Evolutionary conservation across 2,329 filamentous ascomycete genomes (phyloP).

Genomic region (Atkinsonella texensis): DNA sequence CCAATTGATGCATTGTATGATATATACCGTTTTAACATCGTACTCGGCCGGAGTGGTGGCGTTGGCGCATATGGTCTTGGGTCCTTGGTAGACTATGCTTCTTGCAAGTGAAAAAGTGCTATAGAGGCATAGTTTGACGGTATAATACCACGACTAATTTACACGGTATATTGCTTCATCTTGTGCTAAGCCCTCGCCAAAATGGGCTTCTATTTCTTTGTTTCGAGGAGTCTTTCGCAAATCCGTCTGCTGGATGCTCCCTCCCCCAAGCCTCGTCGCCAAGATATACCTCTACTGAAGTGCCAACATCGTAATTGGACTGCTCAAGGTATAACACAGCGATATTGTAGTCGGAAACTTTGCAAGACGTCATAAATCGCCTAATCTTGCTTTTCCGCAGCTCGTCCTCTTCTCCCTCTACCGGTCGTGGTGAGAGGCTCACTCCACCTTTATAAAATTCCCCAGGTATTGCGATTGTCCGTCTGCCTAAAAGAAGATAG

Average conservation of each 20-base stretch:
- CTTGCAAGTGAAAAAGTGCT: constrained; percentile 14
- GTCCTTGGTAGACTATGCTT: constrained; percentile 14
- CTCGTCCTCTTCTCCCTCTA: constrained; percentile 67
- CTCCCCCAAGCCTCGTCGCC: constrained; percentile 69
- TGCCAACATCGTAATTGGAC: constrained; percentile 51
- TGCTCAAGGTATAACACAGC: constrained; percentile 66
- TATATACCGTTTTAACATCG: constrained; percentile 12
- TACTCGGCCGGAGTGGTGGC: constrained; percentile 18
- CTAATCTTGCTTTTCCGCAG: constrained; percentile 57
- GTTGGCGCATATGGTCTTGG: constrained; percentile 18
- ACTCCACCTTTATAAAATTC: constrained; percentile 55
- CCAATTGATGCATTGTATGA: constrained; percentile 9
- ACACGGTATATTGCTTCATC: background rate
- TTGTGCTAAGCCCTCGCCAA: constrained; percentile 16
- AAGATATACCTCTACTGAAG: constrained; percentile 50
- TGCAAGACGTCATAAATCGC: constrained; percentile 69
- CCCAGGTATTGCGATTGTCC: constrained; percentile 59
- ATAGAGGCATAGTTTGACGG: constrained; percentile 3
- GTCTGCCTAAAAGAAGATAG: constrained; percentile 56
- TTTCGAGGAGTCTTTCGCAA: constrained; percentile 16
- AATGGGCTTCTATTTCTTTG: constrained; percentile 20
- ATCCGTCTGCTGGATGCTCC: constrained; percentile 38
- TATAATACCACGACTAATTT: constrained; percentile 8
- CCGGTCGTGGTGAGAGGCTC: constrained; percentile 55
- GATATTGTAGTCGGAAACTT: constrained; percentile 65